These are phyloP conservation scores for Endocladia muricata DNA, from an alignment of 31 red algal genomes.

Conservation along the genomic window DNA sequence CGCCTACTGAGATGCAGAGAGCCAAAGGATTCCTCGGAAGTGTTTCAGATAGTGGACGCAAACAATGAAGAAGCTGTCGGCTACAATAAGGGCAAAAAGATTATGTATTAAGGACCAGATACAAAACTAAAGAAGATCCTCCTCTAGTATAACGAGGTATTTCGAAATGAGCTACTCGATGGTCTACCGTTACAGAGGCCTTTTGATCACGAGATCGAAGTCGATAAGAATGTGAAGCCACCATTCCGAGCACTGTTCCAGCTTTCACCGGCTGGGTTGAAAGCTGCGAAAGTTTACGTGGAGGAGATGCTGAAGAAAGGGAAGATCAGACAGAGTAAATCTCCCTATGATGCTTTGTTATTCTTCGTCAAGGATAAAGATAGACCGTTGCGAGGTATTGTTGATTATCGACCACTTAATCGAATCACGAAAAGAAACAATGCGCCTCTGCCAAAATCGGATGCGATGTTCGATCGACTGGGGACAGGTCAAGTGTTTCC, in stretches of 20 bases:
- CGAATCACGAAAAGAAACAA: slow-evolving; percentile 12
- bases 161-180: background rate
- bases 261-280: background rate
- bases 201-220: background rate
- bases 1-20: background rate
- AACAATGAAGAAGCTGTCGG: background rate
- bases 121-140: background rate
- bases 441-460: background rate
- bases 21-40: background rate
- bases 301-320: background rate
- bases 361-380: slow-evolving; percentile 5
- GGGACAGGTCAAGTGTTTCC: background rate
- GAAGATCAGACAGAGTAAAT: background rate
- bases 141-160: background rate
- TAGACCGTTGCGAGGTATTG: background rate
- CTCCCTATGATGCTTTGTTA: slow-evolving; percentile 10
- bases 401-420: slow-evolving; percentile 10
- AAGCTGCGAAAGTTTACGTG: slow-evolving; percentile 1
- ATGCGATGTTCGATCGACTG: background rate
- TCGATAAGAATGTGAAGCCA: background rate
- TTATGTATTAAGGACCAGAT: background rate
- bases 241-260: background rate
- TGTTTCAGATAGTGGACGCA: background rate
- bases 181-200: background rate
- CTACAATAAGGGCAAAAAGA: background rate